Conservation (phyloP, 2,329 filamentous ascomycete species). For the Coniochaeta sp. region DNA sequence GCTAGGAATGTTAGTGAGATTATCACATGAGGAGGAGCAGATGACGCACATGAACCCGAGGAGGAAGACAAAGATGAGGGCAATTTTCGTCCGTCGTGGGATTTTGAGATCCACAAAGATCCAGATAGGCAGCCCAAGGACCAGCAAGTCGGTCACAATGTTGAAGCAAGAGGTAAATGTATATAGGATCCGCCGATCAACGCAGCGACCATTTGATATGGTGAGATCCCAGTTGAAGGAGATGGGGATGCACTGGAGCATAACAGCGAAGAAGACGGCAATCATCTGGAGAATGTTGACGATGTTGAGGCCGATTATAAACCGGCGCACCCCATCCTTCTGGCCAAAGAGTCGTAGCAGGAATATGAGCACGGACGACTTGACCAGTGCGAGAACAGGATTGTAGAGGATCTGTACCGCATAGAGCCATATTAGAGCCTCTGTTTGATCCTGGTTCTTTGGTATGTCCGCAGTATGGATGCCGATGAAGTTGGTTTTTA, state of each 20-base stretch:
- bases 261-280: constrained; percentile 22
- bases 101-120: constrained; percentile 22
- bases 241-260: constrained; percentile 32
- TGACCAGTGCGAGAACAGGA: constrained; percentile 25
- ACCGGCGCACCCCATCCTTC: constrained; percentile 17
- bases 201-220: constrained; percentile 25
- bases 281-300: constrained; percentile 22
- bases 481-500: constrained; percentile 22
- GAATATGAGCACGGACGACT: constrained; percentile 24
- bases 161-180: constrained; percentile 30
- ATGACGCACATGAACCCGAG: constrained; percentile 21
- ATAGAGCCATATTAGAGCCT: constrained; percentile 20
- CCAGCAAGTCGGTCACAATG: constrained; percentile 33
- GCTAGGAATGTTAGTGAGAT: constrained; percentile 9
- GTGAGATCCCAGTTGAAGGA: constrained; percentile 35
- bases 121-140: constrained; percentile 32
- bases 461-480: constrained; percentile 14
- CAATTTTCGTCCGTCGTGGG: constrained; percentile 19
- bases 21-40: background rate
- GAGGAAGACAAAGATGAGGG: constrained; percentile 21
- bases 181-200: constrained; percentile 18
- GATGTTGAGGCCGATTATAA: constrained; percentile 19
- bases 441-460: constrained; percentile 13
- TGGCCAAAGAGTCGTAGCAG: constrained; percentile 22
- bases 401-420: constrained; percentile 26